Evolutionary conservation across 1,284 basidiomycete genomes (phyloP), one percentile per base, ranked within the genome.

Genomic region (Ustilago trichophora): DNA sequence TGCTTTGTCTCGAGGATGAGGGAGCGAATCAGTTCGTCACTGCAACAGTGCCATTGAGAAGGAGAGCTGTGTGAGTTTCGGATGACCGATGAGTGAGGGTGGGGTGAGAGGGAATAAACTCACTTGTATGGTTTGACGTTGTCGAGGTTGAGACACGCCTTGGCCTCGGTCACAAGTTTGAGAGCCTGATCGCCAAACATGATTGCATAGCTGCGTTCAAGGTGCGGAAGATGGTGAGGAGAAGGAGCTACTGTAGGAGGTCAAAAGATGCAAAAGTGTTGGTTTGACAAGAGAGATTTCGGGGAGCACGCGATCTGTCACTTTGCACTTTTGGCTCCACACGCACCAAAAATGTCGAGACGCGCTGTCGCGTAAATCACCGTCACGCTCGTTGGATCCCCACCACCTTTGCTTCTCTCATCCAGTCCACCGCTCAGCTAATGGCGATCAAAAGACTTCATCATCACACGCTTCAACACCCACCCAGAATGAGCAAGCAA

Each of bases 1-100:
- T 91, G 90, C 74, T 93, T 91, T 59, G 93, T 92, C 82, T 98
- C 95, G 68, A 94, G 88, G 68, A 92, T 86, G 80, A 97, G 86
- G 34, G 88, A 85, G 46, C 93, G 89, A 31, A 98, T 90, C 69
- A 92, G 87, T 44, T 88, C 85, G 78, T 93, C 91, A 82, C 75
- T 78, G 66, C 9, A 3, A 33, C 22, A 31, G 10, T 2, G 9
- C 12, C 16, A 26, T 33, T 10, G 19, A 27, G 12, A 11, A 18
- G 22, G n/a, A 27, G 9, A 9, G n/a, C n/a, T n/a, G n/a, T n/a
- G n/a, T n/a, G n/a, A n/a, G n/a, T n/a, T n/a, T n/a, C n/a, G n/a
- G n/a, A n/a, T n/a, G n/a, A n/a, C n/a, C n/a, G n/a, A n/a, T n/a
- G n/a, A 31, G 26, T 6, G 29, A 15, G 5, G 18, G 7, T 21